These are phyloP conservation scores for Fabrea salina DNA, from an alignment of 169 alveolate genomes.

Conservation along the genomic window DNA sequence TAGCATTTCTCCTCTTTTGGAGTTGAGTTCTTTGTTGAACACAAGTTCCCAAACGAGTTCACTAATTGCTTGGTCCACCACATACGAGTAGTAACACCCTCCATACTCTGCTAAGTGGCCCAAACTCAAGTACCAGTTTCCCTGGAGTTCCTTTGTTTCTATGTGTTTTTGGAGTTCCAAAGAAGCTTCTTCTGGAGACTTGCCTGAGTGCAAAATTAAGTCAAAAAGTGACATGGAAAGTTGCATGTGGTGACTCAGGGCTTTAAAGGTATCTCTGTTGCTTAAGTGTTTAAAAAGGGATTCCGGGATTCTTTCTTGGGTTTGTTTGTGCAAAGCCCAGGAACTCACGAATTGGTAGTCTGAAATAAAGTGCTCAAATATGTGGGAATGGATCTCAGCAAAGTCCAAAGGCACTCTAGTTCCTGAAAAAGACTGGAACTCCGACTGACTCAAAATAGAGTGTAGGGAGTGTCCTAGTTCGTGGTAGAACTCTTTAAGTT, in stretches of 20 bases:
- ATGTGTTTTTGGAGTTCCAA: background rate
- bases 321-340: slow-evolving; percentile 24
- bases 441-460: background rate
- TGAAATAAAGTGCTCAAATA: slow-evolving; percentile 26
- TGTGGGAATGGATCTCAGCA: slow-evolving; percentile 37
- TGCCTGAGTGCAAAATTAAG: background rate
- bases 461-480: slow-evolving; percentile 32
- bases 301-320: background rate
- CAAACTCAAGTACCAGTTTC: background rate
- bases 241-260: background rate
- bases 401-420: slow-evolving; percentile 34
- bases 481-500: slow-evolving; percentile 11
- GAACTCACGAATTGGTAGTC: slow-evolving; percentile 20
- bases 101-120: slow-evolving; percentile 30
- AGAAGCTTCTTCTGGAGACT: background rate
- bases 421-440: slow-evolving; percentile 29
- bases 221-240: slow-evolving; percentile 12
- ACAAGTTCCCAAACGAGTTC: slow-evolving; percentile 16
- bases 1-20: background rate
- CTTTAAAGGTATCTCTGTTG: background rate
- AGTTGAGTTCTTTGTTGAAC: background rate
- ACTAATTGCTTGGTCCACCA: slow-evolving; percentile 1
- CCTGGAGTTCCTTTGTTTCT: slow-evolving; percentile 3
- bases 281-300: background rate
- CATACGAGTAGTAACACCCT: slow-evolving; percentile 29